Percentiles rank a stretch among this genome's conserved stretches.
phyloP scores from a whole-genome alignment of 495 filamentous ascomycete species.

The Annulohypoxylon nitens region DNA sequence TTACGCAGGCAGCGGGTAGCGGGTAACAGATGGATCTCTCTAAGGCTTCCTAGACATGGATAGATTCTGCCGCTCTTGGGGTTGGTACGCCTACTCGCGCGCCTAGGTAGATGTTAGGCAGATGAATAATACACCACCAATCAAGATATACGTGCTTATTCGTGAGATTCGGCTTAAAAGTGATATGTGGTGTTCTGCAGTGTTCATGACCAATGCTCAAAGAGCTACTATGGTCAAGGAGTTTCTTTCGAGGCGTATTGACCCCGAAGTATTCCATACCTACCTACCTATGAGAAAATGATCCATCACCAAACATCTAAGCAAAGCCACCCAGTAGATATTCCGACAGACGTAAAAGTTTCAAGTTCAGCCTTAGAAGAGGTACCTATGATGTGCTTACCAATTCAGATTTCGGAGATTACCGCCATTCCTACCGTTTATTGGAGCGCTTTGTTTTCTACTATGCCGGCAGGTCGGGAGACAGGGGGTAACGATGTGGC shows the following conservation, averaged over 20 bases:
- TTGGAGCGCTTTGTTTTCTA: neutral
- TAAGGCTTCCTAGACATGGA: neutral
- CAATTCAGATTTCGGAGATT: neutral
- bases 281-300: no score
- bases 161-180: neutral
- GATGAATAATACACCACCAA: constrained; percentile 26
- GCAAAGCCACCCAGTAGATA: no score
- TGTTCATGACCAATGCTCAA: no score
- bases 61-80: constrained; percentile 10
- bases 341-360: no score
- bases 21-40: no score
- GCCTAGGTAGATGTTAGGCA: constrained; percentile 25
- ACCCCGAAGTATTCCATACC: no score
- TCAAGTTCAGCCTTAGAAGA: neutral
- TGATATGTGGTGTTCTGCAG: no score
- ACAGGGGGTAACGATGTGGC: neutral
- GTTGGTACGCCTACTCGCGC: constrained; percentile 19
- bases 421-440: neutral
- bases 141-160: constrained; percentile 8
- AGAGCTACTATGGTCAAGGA: no score
- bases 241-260: no score
- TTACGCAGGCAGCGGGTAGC: constrained; percentile 7
- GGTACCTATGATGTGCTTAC: neutral
- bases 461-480: neutral
- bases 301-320: no score